Base-by-base conservation (phyloP, 192 early-diverging fungal genomes). In the Backusella tuberculispora region DNA sequence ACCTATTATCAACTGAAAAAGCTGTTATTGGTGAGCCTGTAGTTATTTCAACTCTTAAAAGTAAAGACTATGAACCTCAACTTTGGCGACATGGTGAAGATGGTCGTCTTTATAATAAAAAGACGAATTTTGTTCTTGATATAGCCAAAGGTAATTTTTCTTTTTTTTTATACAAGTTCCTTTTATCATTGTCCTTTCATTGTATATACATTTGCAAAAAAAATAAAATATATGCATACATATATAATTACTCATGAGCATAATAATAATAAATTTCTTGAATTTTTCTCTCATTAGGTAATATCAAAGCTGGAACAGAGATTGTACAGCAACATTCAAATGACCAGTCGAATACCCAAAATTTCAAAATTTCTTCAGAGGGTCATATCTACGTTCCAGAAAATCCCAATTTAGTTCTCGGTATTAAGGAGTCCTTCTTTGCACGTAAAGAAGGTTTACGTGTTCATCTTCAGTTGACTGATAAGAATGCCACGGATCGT, bases 351-450 rank as follows among this genome's bases (percentile, higher is more conserved):
- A 50, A 34, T n/a, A 37, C 43, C 29, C 48, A 68, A n/a, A 37
- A 13, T 17, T 65, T 65, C 14, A 64, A 73, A 64, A 21, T 78
- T 1, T 66, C 64, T 4, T 8, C 45, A 9, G 26, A 72, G 46
- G 71, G 76, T n/a, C 76, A 78, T 24, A 78, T 78, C 42, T 73
- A 56, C 50, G 14, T 73, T 8, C 41, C n/a, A 6, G 13, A 66
- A 14, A 45, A 67, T n/a, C 48, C 47, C 19, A 24, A 43, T 14
- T 43, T 78, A 29, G 76, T 78, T 4, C 47, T 78, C 26, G 76
- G 76, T 56, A 78, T 78, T 46, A 78, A 78, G 53, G 76, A 78
- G 67, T 73, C 76, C n/a, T 78, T 78, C 47, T 78, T 78, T n/a
- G 53, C 65, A 29, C 71, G 71, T n/a, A 71, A 66, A 37, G 76